A percentile compares a stretch with the other conserved stretches of the same genome.
These are phyloP conservation scores for Irpex lacteus DNA, from an alignment of 1,284 basidiomycete species.

Conservation along the genomic window DNA sequence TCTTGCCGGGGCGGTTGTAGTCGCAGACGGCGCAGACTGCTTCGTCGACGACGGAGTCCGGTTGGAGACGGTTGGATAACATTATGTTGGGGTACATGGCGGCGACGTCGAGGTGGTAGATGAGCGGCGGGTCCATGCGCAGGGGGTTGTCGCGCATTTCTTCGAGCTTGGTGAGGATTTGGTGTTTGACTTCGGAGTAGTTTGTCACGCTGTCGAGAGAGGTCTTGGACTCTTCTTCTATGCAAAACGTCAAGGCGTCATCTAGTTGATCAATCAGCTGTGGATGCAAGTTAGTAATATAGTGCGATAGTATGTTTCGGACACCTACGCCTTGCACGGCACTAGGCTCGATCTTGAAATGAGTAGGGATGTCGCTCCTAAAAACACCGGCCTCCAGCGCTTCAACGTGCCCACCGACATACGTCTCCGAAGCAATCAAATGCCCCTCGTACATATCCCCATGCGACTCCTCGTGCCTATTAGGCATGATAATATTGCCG, in stretches of 20 bases:
- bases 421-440: slow-evolving; percentile 94
- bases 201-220: slow-evolving; percentile 88
- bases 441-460: slow-evolving; percentile 96
- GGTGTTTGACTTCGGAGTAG: slow-evolving; percentile 88
- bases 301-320: too few relatives aligned
- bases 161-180: slow-evolving; percentile 82
- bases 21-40: slow-evolving; percentile 98
- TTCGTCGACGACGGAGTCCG: slow-evolving; percentile 97
- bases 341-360: slow-evolving; percentile 92
- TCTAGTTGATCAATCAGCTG: slow-evolving; percentile 96
- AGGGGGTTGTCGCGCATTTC: slow-evolving; percentile 89
- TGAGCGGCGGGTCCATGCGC: slow-evolving; percentile 89
- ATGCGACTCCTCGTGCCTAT: slow-evolving; percentile 92
- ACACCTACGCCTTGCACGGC: slow-evolving; percentile 78
- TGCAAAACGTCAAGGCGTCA: slow-evolving; percentile 86
- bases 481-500: slow-evolving; percentile 95
- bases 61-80: slow-evolving; percentile 98
- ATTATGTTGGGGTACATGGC: slow-evolving; percentile 99
- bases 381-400: slow-evolving; percentile 99
- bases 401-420: slow-evolving; percentile 99
- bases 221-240: slow-evolving; percentile 84
- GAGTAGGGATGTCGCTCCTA: slow-evolving; percentile 90
- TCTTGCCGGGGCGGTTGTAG: slow-evolving; percentile 95
- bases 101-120: slow-evolving; percentile 98
- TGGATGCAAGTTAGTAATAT: background rate